Evolutionary conservation across 768 basidiomycete species (phyloP), one percentile per base, ranked within the genome.

Genomic region (Clitopilus hobsonii): DNA sequence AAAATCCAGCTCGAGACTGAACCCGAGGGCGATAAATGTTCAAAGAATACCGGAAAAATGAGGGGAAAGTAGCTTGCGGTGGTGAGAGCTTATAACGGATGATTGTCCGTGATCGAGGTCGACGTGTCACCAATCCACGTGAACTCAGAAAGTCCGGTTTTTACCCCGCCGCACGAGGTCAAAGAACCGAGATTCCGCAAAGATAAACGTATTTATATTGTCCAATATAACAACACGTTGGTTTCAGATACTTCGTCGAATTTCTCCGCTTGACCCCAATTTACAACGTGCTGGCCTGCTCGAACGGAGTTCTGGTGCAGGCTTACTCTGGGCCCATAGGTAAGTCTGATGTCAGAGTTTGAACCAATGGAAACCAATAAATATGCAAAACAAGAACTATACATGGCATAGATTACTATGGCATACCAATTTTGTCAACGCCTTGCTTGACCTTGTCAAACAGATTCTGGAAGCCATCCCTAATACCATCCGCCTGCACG

Each of bases 391-490:
- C 28, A n/a, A 53, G 32, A 5, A 45, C n/a, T 4, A 45, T 45
- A 5, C 41, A 25, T 50, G 16, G 29, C n/a, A n/a, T n/a, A n/a
- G n/a, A n/a, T n/a, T n/a, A n/a, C 57, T 71, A 78, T 38, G 74
- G 77, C 58, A 76, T 78, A 45, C 69, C 74, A 61, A 81, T 80
- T 52, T 78, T 74, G 66, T 91, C 89, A 50, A 90, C 93, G 0
- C 89, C 89, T 63, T 91, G 89, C 72, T 87, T 89, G 24, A 98
- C 89, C 69, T 90, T 94, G 18, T 88, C 94, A 63, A 97, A 75
- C 58, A 98, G 74, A 67, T 84, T 92, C 71, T 85, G 82, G 41
- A 97, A 85, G 2, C 94, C 94, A 64, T 96, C 94, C 59, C 88
- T 78, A 59, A 97, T 83, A 0, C 93, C 94, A 59, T 95, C 94